Conservation (phyloP, 2,329 filamentous ascomycete species). For the Claviceps spartinae region DNA sequence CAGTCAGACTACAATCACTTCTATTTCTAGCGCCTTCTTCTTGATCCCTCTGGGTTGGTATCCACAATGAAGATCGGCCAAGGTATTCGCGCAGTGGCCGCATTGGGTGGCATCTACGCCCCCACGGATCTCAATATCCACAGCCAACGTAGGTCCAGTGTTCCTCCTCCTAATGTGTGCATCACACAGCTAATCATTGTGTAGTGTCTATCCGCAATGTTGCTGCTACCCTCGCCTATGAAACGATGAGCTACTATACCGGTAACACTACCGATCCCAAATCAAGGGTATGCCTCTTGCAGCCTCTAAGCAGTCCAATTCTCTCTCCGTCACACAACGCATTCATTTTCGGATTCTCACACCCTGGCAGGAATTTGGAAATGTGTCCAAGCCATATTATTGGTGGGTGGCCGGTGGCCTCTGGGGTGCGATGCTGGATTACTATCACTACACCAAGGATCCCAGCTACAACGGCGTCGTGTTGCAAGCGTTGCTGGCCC, state of each 20-base stretch:
- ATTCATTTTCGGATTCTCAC: not conserved
- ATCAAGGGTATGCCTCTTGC: conserved; percentile 21
- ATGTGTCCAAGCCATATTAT: conserved; percentile 54
- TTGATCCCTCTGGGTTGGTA: too few species aligned
- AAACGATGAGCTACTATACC: conserved; percentile 49
- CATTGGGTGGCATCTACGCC: conserved; percentile 14
- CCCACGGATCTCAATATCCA: conserved; percentile 27
- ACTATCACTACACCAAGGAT: conserved; percentile 54
- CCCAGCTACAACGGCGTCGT: conserved; percentile 45
- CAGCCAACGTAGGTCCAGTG: conserved; percentile 18
- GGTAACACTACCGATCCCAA: conserved; percentile 41
- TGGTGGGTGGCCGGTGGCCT: conserved; percentile 54
- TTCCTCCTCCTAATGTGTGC: not conserved
- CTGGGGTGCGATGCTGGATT: conserved; percentile 56
- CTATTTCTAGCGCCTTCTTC: too few species aligned
- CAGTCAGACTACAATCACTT: too few species aligned
- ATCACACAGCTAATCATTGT: not conserved
- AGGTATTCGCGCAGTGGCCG: conserved; percentile 12
- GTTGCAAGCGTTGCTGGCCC: conserved; percentile 43
- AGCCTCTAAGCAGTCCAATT: too few species aligned
- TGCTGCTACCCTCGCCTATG: conserved; percentile 45
- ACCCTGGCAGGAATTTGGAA: conserved; percentile 35
- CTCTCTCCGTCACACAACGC: not conserved
- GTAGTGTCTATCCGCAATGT: conserved; percentile 49
- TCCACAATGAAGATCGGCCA: conserved; percentile 13